These are phyloP conservation scores for Ustilago lituana DNA, from an alignment of 1,284 basidiomycete species.

Conservation along the genomic window DNA sequence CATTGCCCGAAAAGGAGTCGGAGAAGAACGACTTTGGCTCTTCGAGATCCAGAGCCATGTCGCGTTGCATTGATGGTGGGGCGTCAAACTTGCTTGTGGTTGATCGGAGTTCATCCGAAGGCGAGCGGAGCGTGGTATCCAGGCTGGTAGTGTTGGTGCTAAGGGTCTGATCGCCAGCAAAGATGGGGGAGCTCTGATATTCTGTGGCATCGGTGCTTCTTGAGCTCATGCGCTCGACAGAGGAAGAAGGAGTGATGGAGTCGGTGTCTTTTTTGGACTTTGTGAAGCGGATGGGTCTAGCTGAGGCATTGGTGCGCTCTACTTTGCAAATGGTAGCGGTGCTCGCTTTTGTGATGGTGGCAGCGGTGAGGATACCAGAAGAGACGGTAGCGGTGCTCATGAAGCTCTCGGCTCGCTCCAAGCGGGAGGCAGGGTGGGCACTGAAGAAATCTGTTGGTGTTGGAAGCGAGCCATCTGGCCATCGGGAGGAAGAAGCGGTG, in stretches of 20 bases:
- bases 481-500: slow-evolving; percentile 8
- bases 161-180: slow-evolving; percentile 9
- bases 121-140: slow-evolving; percentile 12
- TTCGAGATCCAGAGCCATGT: slow-evolving; percentile 3
- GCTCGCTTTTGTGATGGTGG: slow-evolving; percentile 42
- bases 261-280: slow-evolving; percentile 18
- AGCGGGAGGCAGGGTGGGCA: not conserved
- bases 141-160: slow-evolving; percentile 27
- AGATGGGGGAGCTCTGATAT: slow-evolving; percentile 15
- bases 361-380: slow-evolving; percentile 19
- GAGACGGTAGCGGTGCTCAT: slow-evolving; percentile 29
- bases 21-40: slow-evolving; percentile 26
- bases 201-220: slow-evolving; percentile 16
- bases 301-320: slow-evolving; percentile 14
- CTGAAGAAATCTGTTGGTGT: not conserved
- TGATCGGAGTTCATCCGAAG: slow-evolving; percentile 1
- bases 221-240: slow-evolving; percentile 16
- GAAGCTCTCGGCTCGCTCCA: slow-evolving; percentile 36
- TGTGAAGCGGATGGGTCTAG: slow-evolving; percentile 29
- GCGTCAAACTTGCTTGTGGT: not conserved
- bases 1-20: slow-evolving; percentile 22
- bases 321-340: slow-evolving; percentile 40
- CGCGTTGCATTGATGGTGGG: not conserved
- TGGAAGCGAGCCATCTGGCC: slow-evolving; percentile 7
- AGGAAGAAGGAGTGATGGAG: slow-evolving; percentile 26